Evolutionary conservation across 495 filamentous ascomycete genomes (phyloP), one percentile per base, ranked within the genome.

Genomic region (Oleoguttula mirabilis): DNA sequence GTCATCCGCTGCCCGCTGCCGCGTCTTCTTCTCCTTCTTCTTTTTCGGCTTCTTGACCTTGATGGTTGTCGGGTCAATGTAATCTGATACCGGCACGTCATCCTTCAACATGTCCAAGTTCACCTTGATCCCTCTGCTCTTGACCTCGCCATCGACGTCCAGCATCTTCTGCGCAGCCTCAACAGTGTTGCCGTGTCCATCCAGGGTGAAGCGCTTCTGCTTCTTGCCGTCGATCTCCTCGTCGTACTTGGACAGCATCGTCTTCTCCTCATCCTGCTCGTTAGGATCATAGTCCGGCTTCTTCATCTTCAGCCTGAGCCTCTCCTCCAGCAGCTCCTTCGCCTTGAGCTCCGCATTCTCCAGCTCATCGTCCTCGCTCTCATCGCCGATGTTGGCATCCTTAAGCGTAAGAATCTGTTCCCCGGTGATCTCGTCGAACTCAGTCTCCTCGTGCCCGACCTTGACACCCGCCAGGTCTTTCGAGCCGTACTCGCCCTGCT

Each of bases 191-290:
- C 84, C 86, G 41, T 75, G 66, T 1, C 75, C 79, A 58, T 86
- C 85, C 22, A 98, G 65, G 0, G 82, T 92, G 55, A 98, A 96
- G 12, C 70, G 67, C 62, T 93, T 95, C 36, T 75, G 72, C 63
- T 88, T 90, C 65, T 93, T 94, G 41, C 86, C 87, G 30, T 84
- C 75, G 35, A 94, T 93, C 54, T 92, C 88, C 55, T 94, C 88
- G 51, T 96, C 90, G 56, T 98, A 98, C 43, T 98, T 85, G 17
- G 76, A 70, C 33, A 98, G 65, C 21, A 98, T 71, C 3, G 65
- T 66, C 36, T 67, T 70, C 37, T 76, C 80, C 45, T 80, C 82
- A 41, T 76, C 76, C 12, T 75, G 67, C 33, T 79, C 79, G 50
- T 82, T 73, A 2, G 88, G 87, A 52, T 96, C 82, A 53, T 98